A percentile compares a stretch with the other conserved stretches of the same genome.
Conservation (phyloP, 2,329 filamentous ascomycete species). For the Waltergamsia citrina region DNA sequence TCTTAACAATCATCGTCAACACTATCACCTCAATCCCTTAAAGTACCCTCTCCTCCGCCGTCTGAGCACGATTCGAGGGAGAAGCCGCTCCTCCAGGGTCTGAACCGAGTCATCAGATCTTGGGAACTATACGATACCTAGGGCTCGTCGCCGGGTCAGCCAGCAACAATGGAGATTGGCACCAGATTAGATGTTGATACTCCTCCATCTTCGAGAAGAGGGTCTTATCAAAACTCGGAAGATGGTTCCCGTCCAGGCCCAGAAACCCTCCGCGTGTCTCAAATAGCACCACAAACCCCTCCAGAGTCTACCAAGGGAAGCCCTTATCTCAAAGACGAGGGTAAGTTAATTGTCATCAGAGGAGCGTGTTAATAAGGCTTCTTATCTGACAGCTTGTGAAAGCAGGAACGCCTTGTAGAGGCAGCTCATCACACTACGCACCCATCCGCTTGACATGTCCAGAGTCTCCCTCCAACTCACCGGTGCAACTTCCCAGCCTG, state of each 20-base stretch:
- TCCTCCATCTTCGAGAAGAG: slow-evolving; percentile 4
- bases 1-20: slow-evolving; percentile 2
- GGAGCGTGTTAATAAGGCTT: too few relatives aligned
- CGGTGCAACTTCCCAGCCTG: slow-evolving; percentile 22
- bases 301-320: slow-evolving; percentile 5
- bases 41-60: not conserved
- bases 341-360: slow-evolving; percentile 3
- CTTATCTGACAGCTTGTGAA: too few relatives aligned
- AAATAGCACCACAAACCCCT: slow-evolving; percentile 5
- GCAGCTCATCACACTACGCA: too few relatives aligned
- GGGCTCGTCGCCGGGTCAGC: not conserved
- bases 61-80: not conserved
- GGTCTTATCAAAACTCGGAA: slow-evolving; percentile 9
- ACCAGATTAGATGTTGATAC: not conserved
- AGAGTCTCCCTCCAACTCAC: slow-evolving; percentile 6
- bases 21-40: not conserved
- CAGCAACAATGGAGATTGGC: slow-evolving; percentile 1
- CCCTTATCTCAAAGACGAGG: slow-evolving; percentile 3
- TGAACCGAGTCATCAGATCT: slow-evolving; percentile 2
- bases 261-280: slow-evolving; percentile 2
- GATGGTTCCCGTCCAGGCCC: slow-evolving; percentile 9
- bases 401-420: too few relatives aligned
- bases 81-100: not conserved
- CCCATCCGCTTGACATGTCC: slow-evolving; percentile 6
- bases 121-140: not conserved